Evolutionary conservation across 202 grass and related monocot species (phyloP).

Genomic region (Bolboschoenoplectus hybrid): DNA sequence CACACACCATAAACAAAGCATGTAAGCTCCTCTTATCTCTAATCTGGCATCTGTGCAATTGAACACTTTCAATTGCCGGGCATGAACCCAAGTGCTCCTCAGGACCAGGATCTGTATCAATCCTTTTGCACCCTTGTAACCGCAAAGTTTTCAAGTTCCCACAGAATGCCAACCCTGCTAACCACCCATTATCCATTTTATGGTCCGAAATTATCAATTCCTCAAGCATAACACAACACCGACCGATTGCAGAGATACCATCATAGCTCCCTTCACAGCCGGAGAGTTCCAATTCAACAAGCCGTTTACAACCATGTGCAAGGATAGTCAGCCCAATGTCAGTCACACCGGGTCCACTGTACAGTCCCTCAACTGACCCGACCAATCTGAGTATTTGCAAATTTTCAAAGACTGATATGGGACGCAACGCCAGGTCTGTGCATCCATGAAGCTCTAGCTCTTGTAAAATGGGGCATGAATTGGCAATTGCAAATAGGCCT

Average conservation of each 20-base stretch:
- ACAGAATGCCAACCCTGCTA: constrained; percentile 74
- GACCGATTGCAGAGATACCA: constrained; percentile 72
- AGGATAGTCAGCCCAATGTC: constrained; percentile 96
- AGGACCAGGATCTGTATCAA: constrained; percentile 71
- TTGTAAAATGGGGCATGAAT: constrained; percentile 57
- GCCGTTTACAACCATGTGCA: constrained; percentile 80
- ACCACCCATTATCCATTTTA: constrained; percentile 78
- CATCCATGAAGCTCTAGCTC: constrained; percentile 91
- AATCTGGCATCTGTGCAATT: constrained; percentile 77
- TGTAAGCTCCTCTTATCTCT: constrained; percentile 57
- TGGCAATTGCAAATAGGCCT: constrained; percentile 69
- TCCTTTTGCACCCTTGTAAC: constrained; percentile 63
- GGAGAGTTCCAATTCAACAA: constrained; percentile 76
- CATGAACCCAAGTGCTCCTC: constrained; percentile 81
- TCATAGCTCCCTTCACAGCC: constrained; percentile 91
- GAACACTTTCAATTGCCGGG: constrained; percentile 75
- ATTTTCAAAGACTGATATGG: constrained; percentile 77
- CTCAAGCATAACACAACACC: constrained; percentile 87
- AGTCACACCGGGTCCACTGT: constrained; percentile 57
- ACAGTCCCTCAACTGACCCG: constrained; percentile 52
- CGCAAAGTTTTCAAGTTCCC: constrained; percentile 83
- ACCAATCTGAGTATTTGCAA: constrained; percentile 87
- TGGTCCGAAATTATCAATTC: constrained; percentile 78
- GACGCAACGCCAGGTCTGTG: constrained; percentile 72
- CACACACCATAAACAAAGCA: constrained; percentile 79